Evolutionary conservation across 2,329 filamentous ascomycete genomes (phyloP), one percentile per base, ranked within the genome.

Genomic region (Penicillium rolfsii): DNA sequence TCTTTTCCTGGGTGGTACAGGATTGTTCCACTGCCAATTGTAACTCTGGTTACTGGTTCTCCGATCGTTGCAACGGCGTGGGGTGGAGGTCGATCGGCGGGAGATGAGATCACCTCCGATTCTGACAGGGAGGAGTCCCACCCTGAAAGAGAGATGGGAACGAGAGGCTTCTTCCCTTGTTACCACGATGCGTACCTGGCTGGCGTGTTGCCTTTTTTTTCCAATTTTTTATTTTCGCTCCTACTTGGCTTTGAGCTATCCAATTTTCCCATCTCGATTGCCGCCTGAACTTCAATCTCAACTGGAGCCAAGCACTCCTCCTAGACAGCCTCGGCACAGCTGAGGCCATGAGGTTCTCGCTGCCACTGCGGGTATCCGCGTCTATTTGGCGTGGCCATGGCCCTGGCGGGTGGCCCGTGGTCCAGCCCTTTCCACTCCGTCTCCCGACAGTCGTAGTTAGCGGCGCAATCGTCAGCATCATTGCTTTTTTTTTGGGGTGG

Each of bases 101-200:
- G 43, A 35, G 48, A 62, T 66, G 64, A 66, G 57, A 58, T 65
- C 63, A 66, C 61, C 35, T 49, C 22, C 54, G 55, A 57, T 46
- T 30, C 16, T 40, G 50, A 12, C 33, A 40, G 24, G 40, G 35
- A 40, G 50, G 50, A 53, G 35, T 22, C 30, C 19, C 19, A 22
- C 19, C 19, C 19, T 22, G 19, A 33, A 11, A 6, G 6, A 33
- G 30, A 11, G 9, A 11, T 33, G 30, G 30, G 30, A 11, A 33
- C 9, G 30, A 11, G 30, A 33, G 30, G 19, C 19, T 22, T 22
- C 19, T 22, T 22, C 19, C 19, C 40, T 43, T 22, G 38, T 40
- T 28, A 45, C n/a, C 24, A 26, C 28, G 7, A 30, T 30, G 28
- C 7, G 30, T 33, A 33, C 4, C 7, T 33, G 11, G 30, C 30